Evolutionary conservation across 192 early-diverging fungal species (phyloP).

Genomic region (Phlyctochytrium arcticum): DNA sequence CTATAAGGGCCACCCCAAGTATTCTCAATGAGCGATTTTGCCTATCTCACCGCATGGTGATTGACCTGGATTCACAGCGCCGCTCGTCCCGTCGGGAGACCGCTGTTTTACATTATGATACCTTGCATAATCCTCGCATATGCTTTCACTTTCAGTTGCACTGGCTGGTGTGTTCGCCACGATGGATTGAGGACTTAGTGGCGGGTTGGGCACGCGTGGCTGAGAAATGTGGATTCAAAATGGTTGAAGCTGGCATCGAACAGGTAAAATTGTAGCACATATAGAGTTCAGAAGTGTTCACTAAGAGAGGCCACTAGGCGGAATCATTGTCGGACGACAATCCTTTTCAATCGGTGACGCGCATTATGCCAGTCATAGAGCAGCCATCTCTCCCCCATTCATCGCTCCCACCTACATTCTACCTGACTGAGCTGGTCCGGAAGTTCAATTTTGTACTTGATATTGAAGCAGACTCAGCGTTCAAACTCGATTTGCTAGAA

Average conservation of each 20-base stretch:
- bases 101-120: constrained; percentile 85
- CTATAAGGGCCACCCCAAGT: too few relatives aligned
- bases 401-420: constrained; percentile 57
- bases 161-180: constrained; percentile 92
- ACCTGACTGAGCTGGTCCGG: constrained; percentile 77
- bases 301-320: too few relatives aligned
- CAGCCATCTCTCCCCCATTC: constrained; percentile 58
- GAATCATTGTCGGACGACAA: constrained; percentile 63
- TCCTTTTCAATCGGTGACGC: constrained; percentile 79
- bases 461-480: constrained; percentile 77
- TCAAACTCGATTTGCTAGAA: constrained; percentile 56
- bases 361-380: constrained; percentile 43
- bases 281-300: too few relatives aligned
- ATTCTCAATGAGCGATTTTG: constrained; percentile 44
- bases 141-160: constrained; percentile 93
- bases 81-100: constrained; percentile 74
- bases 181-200: constrained; percentile 82
- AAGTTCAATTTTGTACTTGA: constrained; percentile 87
- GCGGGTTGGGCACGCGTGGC: constrained; percentile 73
- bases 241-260: constrained; percentile 84
- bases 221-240: constrained; percentile 79
- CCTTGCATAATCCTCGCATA: constrained; percentile 77
- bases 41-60: constrained; percentile 62
- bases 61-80: constrained; percentile 80
- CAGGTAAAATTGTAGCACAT: too few relatives aligned